Evolutionary conservation across 2,329 filamentous ascomycete genomes (phyloP), one percentile per base, ranked within the genome.

Genomic region (Penicillium sp.): DNA sequence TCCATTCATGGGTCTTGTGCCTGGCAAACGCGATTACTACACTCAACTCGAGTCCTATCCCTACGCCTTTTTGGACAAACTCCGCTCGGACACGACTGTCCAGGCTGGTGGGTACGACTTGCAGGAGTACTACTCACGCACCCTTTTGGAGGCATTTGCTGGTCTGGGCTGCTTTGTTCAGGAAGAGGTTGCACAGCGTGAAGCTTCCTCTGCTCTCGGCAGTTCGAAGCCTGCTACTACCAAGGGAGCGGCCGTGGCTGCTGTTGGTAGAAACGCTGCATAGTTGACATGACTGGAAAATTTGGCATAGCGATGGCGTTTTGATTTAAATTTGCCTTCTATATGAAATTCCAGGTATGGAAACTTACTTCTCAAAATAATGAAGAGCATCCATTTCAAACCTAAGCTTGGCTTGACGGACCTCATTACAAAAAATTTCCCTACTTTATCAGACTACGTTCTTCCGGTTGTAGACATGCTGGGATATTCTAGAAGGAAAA

Each of bases 101-200:
- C 81, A 85, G 56, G 91, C 91, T 17, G 93, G 93, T 35, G 96
- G 95, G 0, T 98, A 96, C 78, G 89, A 89, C 70, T 82, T 94
- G 47, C 82, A 86, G 37, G 93, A 97, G 74, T 98, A 95, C 73
- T 91, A 92, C 71, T 84, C 88, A 8, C 84, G 93, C 26, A 89
- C 91, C 26, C 81, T 99, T 74, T 91, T 92, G 63, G 93, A 97
- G 74, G 93, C 94, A 0, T 98, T 97, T 78, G 88, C 91, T 0
- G 95, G 96, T 0, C 77, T 99, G 63, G 92, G 91, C 0, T 91
- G 96, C 45, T 96, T 96, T 70, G 83, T 99, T 45, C 89, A 86
- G 38, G 92, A 97, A 50, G 93, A 96, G 73, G 71, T 81, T 19
- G 59, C 75, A 1, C 67, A 73, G 40, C 69, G 76, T 45, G 72